Evolutionary conservation across 2,329 filamentous ascomycete genomes (phyloP).

Genomic region (Cordyceps militaris): DNA sequence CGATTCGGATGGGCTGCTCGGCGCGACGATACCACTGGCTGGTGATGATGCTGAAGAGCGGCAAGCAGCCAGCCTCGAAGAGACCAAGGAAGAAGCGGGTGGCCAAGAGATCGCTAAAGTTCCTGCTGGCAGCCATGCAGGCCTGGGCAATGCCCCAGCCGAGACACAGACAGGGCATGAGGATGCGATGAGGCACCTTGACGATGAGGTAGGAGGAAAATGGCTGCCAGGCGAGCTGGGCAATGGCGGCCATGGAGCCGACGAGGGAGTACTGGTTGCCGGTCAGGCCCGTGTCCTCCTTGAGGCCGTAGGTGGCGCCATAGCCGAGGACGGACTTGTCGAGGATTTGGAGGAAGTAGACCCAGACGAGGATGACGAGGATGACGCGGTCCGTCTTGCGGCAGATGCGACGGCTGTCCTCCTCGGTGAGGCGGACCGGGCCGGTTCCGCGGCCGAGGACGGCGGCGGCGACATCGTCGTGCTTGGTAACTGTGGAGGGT

Average conservation of each 20-base stretch:
- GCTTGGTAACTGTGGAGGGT: neutral
- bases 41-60: constrained; percentile 40
- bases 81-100: constrained; percentile 42
- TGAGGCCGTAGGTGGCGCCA: constrained; percentile 48
- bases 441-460: neutral
- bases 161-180: constrained; percentile 45
- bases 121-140: constrained; percentile 39
- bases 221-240: constrained; percentile 54
- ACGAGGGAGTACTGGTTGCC: constrained; percentile 51
- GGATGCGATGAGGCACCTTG: constrained; percentile 50
- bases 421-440: constrained; percentile 26
- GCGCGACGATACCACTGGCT: constrained; percentile 40
- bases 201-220: constrained; percentile 54
- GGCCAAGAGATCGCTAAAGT: constrained; percentile 41
- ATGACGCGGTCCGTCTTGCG: constrained; percentile 56
- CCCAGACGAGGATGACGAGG: constrained; percentile 47
- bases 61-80: constrained; percentile 46
- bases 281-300: constrained; percentile 40
- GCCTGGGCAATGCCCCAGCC: constrained; percentile 38
- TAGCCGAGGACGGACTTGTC: constrained; percentile 53
- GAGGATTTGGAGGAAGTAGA: constrained; percentile 54
- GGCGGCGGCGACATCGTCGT: constrained; percentile 6
- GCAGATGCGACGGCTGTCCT: constrained; percentile 40
- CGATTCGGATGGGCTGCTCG: constrained; percentile 57
- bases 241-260: constrained; percentile 50